A percentile compares a stretch with the other conserved stretches of the same genome.
These are phyloP conservation scores for Leptodermis oblonga DNA, from an alignment of 257 asterid species.

Conservation along the genomic window DNA sequence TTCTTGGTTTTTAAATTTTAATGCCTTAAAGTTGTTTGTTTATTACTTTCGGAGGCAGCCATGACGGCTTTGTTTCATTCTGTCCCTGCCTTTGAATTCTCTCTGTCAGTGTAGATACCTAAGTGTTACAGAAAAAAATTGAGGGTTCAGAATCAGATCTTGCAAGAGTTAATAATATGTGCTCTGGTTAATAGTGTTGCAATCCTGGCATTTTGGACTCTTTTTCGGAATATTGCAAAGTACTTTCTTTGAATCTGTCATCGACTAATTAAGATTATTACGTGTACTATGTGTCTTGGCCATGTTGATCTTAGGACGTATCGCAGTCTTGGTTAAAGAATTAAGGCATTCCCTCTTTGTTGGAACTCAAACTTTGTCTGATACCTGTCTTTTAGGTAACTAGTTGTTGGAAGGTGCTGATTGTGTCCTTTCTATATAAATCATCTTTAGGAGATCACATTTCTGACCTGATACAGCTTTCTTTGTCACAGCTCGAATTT, in stretches of 20 bases:
- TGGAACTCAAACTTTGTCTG: not conserved
- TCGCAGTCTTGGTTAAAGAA: constrained; percentile 19
- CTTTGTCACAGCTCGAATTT: not conserved
- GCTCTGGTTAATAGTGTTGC: not conserved
- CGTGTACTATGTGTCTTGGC: constrained; percentile 12
- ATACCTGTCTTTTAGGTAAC: not conserved
- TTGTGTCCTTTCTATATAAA: not conserved
- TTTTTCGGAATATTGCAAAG: constrained; percentile 22
- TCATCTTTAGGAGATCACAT: not conserved
- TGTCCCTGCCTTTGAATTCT: not conserved
- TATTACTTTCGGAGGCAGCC: not conserved
- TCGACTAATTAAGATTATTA: constrained; percentile 7
- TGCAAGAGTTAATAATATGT: not conserved
- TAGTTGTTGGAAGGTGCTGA: not conserved
- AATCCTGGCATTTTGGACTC: constrained; percentile 10
- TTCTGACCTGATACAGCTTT: constrained; percentile 3
- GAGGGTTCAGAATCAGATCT: constrained; percentile 7
- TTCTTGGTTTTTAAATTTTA: too few relatives aligned
- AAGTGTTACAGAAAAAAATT: not conserved
- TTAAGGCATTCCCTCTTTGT: constrained; percentile 14
- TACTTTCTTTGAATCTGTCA: constrained; percentile 33
- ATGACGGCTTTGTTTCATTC: not conserved
- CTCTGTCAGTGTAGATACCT: not conserved
- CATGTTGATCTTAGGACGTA: constrained; percentile 14
- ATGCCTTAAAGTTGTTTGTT: not conserved